Evolutionary conservation across 345 rosid species (phyloP).

Genomic region (Dimocarpus longan): DNA sequence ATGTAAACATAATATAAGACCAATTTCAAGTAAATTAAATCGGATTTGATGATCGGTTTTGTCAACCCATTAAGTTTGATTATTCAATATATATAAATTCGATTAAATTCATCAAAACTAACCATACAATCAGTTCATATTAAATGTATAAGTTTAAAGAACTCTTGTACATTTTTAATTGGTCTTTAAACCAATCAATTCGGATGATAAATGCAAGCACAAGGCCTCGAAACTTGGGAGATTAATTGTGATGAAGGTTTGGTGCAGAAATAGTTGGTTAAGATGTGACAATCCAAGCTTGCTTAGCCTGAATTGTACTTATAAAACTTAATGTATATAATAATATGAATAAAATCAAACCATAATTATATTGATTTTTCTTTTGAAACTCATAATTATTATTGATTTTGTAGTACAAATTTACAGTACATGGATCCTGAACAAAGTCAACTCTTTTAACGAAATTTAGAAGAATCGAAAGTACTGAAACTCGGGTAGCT

Average conservation of each 20-base stretch:
- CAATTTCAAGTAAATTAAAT: too few relatives aligned
- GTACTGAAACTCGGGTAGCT: background rate
- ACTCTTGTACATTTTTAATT: too few relatives aligned
- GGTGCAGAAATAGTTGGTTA: slow-evolving; percentile 16
- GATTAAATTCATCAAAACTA: background rate
- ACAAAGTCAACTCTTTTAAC: slow-evolving; percentile 6
- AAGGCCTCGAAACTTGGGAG: background rate
- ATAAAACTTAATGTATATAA: background rate
- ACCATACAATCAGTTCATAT: background rate
- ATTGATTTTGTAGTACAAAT: background rate
- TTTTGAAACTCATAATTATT: background rate
- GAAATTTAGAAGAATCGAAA: background rate
- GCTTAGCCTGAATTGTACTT: slow-evolving; percentile 1
- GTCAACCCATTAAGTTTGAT: background rate
- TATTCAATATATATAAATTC: too few relatives aligned
- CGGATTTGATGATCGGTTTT: background rate
- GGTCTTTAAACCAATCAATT: background rate
- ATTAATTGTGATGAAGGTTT: background rate
- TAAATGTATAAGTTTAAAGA: too few relatives aligned
- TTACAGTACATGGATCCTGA: background rate
- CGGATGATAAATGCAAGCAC: background rate
- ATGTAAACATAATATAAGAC: too few relatives aligned
- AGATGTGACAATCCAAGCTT: slow-evolving; percentile 19
- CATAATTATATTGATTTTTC: background rate
- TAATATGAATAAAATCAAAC: background rate